These are phyloP conservation scores for Botrytis pseudocinerea DNA, from an alignment of 2,329 filamentous ascomycete species.

Conservation along the genomic window DNA sequence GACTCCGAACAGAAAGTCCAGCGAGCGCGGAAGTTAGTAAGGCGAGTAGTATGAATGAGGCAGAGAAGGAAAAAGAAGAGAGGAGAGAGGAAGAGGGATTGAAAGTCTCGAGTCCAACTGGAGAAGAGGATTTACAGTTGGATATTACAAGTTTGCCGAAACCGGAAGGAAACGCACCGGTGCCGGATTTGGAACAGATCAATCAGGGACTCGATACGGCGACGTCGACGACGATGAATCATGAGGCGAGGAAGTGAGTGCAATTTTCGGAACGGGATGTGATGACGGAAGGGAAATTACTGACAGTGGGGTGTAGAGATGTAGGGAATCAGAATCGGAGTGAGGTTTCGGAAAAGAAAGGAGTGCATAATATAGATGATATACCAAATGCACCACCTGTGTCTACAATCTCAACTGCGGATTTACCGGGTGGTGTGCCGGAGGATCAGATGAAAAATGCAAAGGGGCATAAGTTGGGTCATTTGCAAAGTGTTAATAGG, in stretches of 20 bases:
- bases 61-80: slow-evolving; percentile 26
- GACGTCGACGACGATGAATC: slow-evolving; percentile 33
- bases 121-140: slow-evolving; percentile 35
- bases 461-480: slow-evolving; percentile 32
- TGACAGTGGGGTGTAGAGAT: slow-evolving; percentile 7
- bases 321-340: background rate
- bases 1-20: slow-evolving; percentile 64
- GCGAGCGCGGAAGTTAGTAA: slow-evolving; percentile 68
- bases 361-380: background rate
- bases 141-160: slow-evolving; percentile 31
- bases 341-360: background rate
- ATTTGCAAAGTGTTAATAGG: slow-evolving; percentile 33
- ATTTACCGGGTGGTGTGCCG: slow-evolving; percentile 46
- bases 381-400: slow-evolving; percentile 1
- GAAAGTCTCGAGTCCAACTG: slow-evolving; percentile 33
- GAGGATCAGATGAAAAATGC: slow-evolving; percentile 41
- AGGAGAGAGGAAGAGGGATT: slow-evolving; percentile 33
- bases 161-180: slow-evolving; percentile 27
- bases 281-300: background rate
- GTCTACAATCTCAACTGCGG: slow-evolving; percentile 41
- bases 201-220: slow-evolving; percentile 37
- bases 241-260: slow-evolving; percentile 33
- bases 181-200: slow-evolving; percentile 31
- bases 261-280: background rate
- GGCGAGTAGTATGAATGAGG: slow-evolving; percentile 65